Evolutionary conservation across 306 rosid genomes (phyloP).

Genomic region (Lupinus albus): DNA sequence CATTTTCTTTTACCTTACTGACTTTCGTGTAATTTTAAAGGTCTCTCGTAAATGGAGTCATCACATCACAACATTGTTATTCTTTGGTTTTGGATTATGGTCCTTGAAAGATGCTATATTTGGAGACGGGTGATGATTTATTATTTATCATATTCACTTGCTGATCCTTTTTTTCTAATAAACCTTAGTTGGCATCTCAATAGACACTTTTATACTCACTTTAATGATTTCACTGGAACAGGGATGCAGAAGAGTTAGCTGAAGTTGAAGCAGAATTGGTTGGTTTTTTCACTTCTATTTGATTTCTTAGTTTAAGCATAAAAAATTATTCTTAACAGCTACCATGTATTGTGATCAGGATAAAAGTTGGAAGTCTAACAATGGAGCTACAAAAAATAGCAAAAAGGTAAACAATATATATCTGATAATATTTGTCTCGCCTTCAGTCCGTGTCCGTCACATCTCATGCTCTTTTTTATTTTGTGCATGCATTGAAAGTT

Average conservation of each 20-base stretch:
- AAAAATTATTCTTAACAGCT: slow-evolving; percentile 30
- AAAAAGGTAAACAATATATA: slow-evolving; percentile 57
- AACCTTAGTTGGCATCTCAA: slow-evolving; percentile 12
- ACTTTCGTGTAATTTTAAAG: slow-evolving; percentile 52
- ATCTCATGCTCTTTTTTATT: slow-evolving; percentile 3
- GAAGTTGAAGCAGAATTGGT: slow-evolving; percentile 96
- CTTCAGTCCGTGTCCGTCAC: slow-evolving; percentile 25
- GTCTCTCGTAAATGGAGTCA: slow-evolving; percentile 83
- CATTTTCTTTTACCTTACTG: slow-evolving; percentile 11
- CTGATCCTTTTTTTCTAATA: slow-evolving; percentile 21
- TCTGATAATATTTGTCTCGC: background rate
- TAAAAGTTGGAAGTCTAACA: slow-evolving; percentile 59
- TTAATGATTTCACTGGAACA: slow-evolving; percentile 49
- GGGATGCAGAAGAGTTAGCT: slow-evolving; percentile 83
- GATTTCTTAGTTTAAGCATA: background rate
- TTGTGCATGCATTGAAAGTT: slow-evolving; percentile 2
- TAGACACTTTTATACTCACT: slow-evolving; percentile 7
- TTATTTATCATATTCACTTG: slow-evolving; percentile 24
- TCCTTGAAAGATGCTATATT: slow-evolving; percentile 85
- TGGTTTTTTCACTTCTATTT: slow-evolving; percentile 37
- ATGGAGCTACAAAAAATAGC: slow-evolving; percentile 53
- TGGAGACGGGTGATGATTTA: slow-evolving; percentile 61
- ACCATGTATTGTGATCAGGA: slow-evolving; percentile 49
- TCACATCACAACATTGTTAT: slow-evolving; percentile 79
- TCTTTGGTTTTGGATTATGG: slow-evolving; percentile 88